phyloP scores from a whole-genome alignment of 176 grass and related monocot species.

The Avena sativa region DNA sequence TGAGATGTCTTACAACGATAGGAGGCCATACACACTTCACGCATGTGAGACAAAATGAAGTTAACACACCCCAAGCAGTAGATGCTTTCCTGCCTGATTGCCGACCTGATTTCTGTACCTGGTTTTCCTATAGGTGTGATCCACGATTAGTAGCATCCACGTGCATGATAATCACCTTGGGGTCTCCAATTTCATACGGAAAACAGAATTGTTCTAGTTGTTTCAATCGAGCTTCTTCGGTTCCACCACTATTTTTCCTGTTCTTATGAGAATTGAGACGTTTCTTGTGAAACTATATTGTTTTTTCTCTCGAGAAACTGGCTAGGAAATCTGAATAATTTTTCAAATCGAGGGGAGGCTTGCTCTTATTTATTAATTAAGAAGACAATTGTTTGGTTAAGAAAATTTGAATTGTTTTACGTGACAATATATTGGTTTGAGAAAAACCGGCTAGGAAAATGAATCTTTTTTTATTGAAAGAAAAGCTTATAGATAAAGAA shows the following conservation, averaged over 20 bases:
- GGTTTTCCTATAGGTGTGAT: conserved; percentile 5
- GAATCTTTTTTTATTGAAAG: no score
- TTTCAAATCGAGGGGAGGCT: no score
- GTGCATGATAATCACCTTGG: conserved; percentile 9
- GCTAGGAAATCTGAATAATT: no score
- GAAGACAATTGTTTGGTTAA: no score
- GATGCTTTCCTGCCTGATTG: conserved; percentile 27
- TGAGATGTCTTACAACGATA: conserved; percentile 24
- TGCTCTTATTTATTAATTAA: no score
- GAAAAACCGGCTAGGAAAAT: no score
- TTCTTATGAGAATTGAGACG: no score
- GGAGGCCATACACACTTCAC: neutral
- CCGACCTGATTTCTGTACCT: neutral
- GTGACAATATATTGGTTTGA: no score
- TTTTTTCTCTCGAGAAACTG: no score
- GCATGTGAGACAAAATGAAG: conserved; percentile 40
- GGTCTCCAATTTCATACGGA: neutral
- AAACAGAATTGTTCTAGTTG: neutral
- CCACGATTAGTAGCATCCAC: conserved; percentile 4
- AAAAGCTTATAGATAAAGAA: no score
- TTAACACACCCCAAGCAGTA: neutral
- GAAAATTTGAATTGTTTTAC: no score
- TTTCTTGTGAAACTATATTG: no score
- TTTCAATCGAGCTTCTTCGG: neutral
- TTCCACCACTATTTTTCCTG: neutral